Conservation (phyloP, 306 rosid genomes). For the Urtica urens region DNA sequence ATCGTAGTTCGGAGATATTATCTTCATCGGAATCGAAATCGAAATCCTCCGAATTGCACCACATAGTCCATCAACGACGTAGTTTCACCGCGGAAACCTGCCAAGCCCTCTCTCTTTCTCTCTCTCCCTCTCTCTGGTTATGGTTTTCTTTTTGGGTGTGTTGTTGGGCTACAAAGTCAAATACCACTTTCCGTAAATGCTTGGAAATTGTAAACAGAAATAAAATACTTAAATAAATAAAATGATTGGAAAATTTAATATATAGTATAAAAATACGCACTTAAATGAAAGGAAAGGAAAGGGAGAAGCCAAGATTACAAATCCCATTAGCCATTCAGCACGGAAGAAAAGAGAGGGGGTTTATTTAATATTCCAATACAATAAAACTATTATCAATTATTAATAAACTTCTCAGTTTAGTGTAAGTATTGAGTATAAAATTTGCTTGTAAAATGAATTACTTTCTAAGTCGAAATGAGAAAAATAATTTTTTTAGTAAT, state of each 20-base stretch:
- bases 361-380: too few relatives aligned
- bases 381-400: too few relatives aligned
- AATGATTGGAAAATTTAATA: background rate
- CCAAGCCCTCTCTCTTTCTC: constrained; percentile 17
- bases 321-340: constrained; percentile 18
- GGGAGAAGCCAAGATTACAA: constrained; percentile 21
- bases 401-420: too few relatives aligned
- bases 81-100: constrained; percentile 26
- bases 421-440: too few relatives aligned
- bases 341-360: background rate
- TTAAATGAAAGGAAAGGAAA: constrained; percentile 20
- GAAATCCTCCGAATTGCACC: constrained; percentile 22
- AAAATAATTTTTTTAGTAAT: too few relatives aligned
- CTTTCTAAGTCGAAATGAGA: too few relatives aligned
- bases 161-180: constrained; percentile 42
- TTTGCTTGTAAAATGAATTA: too few relatives aligned
- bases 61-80: constrained; percentile 20
- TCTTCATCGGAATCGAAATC: constrained; percentile 30
- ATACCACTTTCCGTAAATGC: constrained; percentile 57
- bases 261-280: background rate
- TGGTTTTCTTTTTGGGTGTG: background rate
- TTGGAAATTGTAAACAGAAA: constrained; percentile 43
- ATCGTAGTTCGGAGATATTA: constrained; percentile 21
- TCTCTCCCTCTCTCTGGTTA: background rate
- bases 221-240: constrained; percentile 19